Base-by-base conservation (phyloP, 2,329 filamentous ascomycete genomes). In the Penicillium brasilianum region DNA sequence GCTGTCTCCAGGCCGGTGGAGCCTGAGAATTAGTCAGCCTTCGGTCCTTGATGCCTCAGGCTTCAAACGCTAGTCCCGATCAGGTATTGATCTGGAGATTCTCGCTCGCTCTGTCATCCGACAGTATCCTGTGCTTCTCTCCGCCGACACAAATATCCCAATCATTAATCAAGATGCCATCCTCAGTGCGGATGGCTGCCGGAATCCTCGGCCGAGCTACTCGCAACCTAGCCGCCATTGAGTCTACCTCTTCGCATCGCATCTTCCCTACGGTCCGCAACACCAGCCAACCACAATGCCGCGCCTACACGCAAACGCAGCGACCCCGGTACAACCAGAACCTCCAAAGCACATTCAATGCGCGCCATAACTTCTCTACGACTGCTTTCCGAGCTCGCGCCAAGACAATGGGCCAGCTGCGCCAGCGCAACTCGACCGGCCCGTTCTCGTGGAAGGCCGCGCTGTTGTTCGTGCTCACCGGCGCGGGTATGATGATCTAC, bases 391-490 rank as follows among this genome's bases (percentile, higher is more conserved):
- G 66, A 28, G 48, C 65, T 16, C 61, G 64, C 14, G 67, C 69
- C 6, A 77, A 75, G 64, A 79, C 77, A 36, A 77, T 80, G 69
- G 74, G 75, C 55, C 77, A 80, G 65, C 61, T 80, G 58, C 73
- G 74, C 43, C 72, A 77, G 49, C 77, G 77, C 36, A 70, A 75
- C 61, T 70, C 74, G 6, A 80, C 75, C 30, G 77, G 77, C 1
- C 95, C 95, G 32, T 98, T 99, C 82, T 97, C 93, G 57, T 93
- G 91, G 87, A 94, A 92, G 79, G 90, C 94, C 34, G 94, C 92
- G 18, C 69, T 93, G 54, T 84, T 99, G 65, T 98, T 99, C 81
- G 83, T 98, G 66, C 74, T 85, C 50, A 90, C 93, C 2, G 93
- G 91, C 69, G 88, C 81, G 13, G 89, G 87, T 30, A 84, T 99